Percentiles rank a stretch among this genome's conserved stretches.
Evolutionary conservation across 208 protist genomes (phyloP).

Genomic region (Angomonas ambiguus): DNA sequence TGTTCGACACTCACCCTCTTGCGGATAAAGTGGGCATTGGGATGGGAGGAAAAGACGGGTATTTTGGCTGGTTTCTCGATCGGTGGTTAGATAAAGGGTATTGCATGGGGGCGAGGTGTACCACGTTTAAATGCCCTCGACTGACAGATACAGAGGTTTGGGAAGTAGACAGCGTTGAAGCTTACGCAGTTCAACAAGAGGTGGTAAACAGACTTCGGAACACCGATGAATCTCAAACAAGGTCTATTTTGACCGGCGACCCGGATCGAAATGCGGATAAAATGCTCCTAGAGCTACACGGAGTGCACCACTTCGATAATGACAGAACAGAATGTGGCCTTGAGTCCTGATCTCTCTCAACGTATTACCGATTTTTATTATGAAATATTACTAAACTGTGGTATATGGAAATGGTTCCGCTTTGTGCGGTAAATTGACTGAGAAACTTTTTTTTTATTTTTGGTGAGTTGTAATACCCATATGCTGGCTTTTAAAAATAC

Average conservation of each 20-base stretch:
- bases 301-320: conserved; percentile 38
- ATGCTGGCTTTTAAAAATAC: too few species aligned
- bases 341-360: neutral
- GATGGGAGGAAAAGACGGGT: conserved; percentile 58
- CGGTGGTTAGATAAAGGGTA: conserved; percentile 58
- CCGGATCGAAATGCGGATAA: conserved; percentile 32
- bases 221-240: neutral
- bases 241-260: conserved; percentile 22
- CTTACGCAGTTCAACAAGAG: conserved; percentile 43
- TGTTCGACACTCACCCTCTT: conserved; percentile 56
- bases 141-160: conserved; percentile 44
- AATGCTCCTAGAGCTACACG: conserved; percentile 50
- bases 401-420: neutral
- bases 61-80: conserved; percentile 71
- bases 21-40: conserved; percentile 53
- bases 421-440: neutral
- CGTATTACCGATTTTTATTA: neutral
- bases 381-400: neutral
- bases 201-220: conserved; percentile 18
- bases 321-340: conserved; percentile 26
- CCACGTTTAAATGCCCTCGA: conserved; percentile 46
- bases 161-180: conserved; percentile 48
- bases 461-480: too few species aligned
- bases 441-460: neutral
- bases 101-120: conserved; percentile 37